These are phyloP conservation scores for Trichodelitschia bisporula DNA, from an alignment of 495 filamentous ascomycete species.

Conservation along the genomic window DNA sequence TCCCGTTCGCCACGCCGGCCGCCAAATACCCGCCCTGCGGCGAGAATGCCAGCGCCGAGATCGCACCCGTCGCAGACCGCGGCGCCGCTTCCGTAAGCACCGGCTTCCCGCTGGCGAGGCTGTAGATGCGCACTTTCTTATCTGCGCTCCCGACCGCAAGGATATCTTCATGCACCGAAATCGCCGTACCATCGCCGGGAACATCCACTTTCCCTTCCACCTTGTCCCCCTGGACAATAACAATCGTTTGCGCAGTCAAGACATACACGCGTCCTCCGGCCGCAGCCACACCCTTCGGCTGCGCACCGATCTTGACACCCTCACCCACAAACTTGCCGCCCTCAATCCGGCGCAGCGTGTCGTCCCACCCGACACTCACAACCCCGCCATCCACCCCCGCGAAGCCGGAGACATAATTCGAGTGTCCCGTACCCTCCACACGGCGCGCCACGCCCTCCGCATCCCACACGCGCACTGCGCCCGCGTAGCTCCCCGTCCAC, in stretches of 20 bases:
- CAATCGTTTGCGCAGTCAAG: constrained; percentile 37
- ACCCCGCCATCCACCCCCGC: constrained; percentile 28
- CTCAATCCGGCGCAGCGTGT: constrained; percentile 65
- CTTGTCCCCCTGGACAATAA: constrained; percentile 33
- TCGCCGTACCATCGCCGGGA: constrained; percentile 34
- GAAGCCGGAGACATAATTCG: constrained; percentile 36
- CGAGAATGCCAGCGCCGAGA: constrained; percentile 58
- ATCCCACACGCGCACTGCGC: constrained; percentile 65
- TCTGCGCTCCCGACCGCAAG: constrained; percentile 60
- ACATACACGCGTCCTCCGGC: constrained; percentile 29
- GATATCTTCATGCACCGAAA: constrained; percentile 36
- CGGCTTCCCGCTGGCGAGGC: constrained; percentile 22
- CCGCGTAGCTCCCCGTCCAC: constrained; percentile 73
- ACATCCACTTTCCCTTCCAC: constrained; percentile 4
- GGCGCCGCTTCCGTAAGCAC: constrained; percentile 19
- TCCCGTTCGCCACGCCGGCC: constrained; percentile 60
- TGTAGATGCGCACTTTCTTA: constrained; percentile 47
- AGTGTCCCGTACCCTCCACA: constrained; percentile 60
- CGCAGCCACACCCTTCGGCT: constrained; percentile 31
- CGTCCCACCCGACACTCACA: constrained; percentile 86
- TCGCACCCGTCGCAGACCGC: constrained; percentile 25
- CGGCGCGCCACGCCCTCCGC: constrained; percentile 24
- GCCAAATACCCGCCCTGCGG: constrained; percentile 46
- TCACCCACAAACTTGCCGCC: constrained; percentile 32
- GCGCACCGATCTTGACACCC: constrained; percentile 26